Base-by-base conservation (phyloP, 805 yeast genomes). In the Wickerhamomyces bovis region DNA sequence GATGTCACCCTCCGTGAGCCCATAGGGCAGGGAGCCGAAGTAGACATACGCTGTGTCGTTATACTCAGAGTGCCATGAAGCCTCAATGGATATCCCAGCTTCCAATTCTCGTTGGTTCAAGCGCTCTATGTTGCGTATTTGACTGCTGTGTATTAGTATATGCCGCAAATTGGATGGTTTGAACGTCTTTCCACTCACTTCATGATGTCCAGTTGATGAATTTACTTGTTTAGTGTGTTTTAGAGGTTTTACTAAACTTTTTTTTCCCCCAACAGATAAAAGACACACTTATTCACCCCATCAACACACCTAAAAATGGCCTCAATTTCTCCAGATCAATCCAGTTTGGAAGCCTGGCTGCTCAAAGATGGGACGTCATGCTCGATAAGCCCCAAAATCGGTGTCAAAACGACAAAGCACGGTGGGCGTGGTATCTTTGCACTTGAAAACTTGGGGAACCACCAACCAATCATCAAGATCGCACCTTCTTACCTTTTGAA, bases 31-130 rank as follows among this genome's bases (percentile, higher is more conserved):
- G 4, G 83, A 79, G 1, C 95, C 92, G n/a, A 92, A 80, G 57
- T 55, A 67, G 63, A 42, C 26, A n/a, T 13, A n/a, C 1, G 92
- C 81, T 0, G 92, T 77, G 52, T 89, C 90, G 21, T 68, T 68
- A 59, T 81, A 89, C 53, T 90, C 96, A 49, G 79, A 73, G 62
- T 92, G 98, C 98, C 98, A 92, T 6, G 97, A 89, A 0, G 85
- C 87, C 4, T 70, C 65, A 31, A 75, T 71, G 0, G 83, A 64
- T 0, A 80, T 75, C 13, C 82, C 80, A 8, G 66, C 66, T n/a
- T 74, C 75, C 16, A 89, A 70, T 58, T 90, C 97, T 47, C 70
- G 72, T 46, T 81, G 78, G 58, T 81, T 89, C 43, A 86, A 74
- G 39, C 38, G 45, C 36, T 40, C 23, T 3, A 20, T 36, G 23